Evolutionary conservation across 2,329 filamentous ascomycete species (phyloP).

Genomic region (Trichoderma simmonsii): DNA sequence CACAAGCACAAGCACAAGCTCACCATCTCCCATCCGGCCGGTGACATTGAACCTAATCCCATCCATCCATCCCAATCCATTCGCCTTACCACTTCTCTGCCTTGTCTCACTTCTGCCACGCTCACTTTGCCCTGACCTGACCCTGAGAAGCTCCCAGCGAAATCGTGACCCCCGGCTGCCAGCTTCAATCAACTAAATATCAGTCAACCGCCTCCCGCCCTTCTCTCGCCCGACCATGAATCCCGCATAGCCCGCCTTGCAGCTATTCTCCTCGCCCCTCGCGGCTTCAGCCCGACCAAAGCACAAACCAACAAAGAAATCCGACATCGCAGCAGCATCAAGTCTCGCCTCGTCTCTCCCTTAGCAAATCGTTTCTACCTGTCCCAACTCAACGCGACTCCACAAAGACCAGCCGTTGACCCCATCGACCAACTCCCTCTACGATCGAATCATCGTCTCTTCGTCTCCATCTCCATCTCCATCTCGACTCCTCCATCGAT

Average conservation of each 20-base stretch:
- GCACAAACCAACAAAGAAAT: background rate
- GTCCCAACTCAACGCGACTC: background rate
- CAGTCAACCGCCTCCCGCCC: background rate
- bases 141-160: background rate
- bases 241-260: slow-evolving; percentile 3
- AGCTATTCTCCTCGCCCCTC: background rate
- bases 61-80: background rate
- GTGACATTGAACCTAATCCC: slow-evolving; percentile 5
- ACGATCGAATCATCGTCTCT: background rate
- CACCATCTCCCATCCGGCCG: background rate
- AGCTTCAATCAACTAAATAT: background rate
- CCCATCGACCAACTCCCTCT: background rate
- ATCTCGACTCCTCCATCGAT: background rate
- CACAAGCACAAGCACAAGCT: background rate
- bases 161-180: slow-evolving; percentile 10
- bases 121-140: slow-evolving; percentile 7
- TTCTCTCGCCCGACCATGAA: slow-evolving; percentile 1
- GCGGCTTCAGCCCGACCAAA: slow-evolving; percentile 9
- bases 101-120: background rate
- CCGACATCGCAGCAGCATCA: background rate
- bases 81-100: background rate
- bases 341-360: background rate
- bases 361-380: background rate
- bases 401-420: background rate
- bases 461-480: background rate